A percentile compares a stretch with the other conserved stretches of the same genome.
These are phyloP conservation scores for Pythium periplocum DNA, from an alignment of 352 stramenopile species.

Conservation along the genomic window DNA sequence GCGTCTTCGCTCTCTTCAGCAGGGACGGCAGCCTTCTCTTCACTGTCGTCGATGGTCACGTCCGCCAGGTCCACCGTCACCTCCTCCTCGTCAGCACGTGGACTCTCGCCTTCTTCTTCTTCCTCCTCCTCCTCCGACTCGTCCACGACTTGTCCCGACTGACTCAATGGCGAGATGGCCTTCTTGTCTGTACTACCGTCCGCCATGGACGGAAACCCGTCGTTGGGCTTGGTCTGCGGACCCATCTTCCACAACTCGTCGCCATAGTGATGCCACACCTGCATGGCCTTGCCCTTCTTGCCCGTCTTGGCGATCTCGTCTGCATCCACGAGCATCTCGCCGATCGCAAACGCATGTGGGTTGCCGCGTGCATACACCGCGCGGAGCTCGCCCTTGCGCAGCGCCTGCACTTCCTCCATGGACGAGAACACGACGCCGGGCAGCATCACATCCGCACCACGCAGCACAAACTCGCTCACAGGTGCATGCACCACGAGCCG, in stretches of 20 bases:
- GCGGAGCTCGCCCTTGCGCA: constrained; percentile 63
- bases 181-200: constrained; percentile 3
- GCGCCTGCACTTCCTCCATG: constrained; percentile 36
- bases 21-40: constrained; percentile 26
- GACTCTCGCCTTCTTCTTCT: constrained; percentile 1
- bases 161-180: constrained; percentile 3
- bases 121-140: constrained; percentile 1
- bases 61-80: constrained; percentile 26
- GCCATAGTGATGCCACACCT: constrained; percentile 62
- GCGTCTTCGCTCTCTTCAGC: not conserved
- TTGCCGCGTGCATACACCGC: constrained; percentile 73
- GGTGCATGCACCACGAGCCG: constrained; percentile 62
- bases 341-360: constrained; percentile 68
- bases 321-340: constrained; percentile 66
- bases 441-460: constrained; percentile 81
- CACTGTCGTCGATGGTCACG: constrained; percentile 27
- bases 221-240: constrained; percentile 56
- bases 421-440: constrained; percentile 69
- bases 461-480: constrained; percentile 76
- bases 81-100: constrained; percentile 17
- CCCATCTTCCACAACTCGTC: constrained; percentile 78
- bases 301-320: constrained; percentile 44
- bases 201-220: constrained; percentile 41
- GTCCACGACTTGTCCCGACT: not conserved
- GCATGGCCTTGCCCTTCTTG: constrained; percentile 65